Conservation (phyloP, 1,284 basidiomycete species). For the Heliocybe sulcata region DNA sequence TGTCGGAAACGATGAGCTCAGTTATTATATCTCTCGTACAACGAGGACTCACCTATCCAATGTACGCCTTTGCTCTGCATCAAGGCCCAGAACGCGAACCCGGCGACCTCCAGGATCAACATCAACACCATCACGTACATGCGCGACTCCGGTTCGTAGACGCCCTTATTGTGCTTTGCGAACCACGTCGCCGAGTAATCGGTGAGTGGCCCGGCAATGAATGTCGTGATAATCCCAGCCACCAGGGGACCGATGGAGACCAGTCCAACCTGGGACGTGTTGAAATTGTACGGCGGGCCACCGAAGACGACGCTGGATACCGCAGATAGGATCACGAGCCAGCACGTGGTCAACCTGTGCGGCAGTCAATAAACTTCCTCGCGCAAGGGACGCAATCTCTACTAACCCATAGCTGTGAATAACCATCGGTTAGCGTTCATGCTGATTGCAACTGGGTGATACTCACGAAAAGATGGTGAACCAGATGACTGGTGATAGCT, state of each 20-base stretch:
- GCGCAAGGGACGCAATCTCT: background rate
- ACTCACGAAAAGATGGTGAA: constrained; percentile 3
- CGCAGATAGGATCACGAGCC: background rate
- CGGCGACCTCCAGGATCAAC: constrained; percentile 1
- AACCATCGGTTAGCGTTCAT: background rate
- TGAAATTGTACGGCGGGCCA: background rate
- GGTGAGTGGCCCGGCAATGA: background rate
- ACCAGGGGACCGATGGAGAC: background rate
- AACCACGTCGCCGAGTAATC: constrained; percentile 1
- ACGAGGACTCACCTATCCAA: background rate
- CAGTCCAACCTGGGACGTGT: background rate
- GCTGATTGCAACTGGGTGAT: background rate
- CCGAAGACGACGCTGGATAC: constrained; percentile 3
- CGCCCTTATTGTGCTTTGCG: constrained; percentile 1
- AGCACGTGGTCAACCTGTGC: background rate
- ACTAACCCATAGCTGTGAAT: background rate
- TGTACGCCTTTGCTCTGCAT: constrained; percentile 1
- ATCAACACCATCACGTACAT: constrained; percentile 1
- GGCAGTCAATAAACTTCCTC: background rate
- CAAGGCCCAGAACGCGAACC: constrained; percentile 1
- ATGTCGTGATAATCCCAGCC: background rate
- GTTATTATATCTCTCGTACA: too few species aligned
- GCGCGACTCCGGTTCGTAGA: background rate
- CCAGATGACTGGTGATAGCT: constrained; percentile 1
- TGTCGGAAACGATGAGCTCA: background rate